These are phyloP conservation scores for Micractinium sp. DNA, from an alignment of 139 green algal genomes.

Conservation along the genomic window DNA sequence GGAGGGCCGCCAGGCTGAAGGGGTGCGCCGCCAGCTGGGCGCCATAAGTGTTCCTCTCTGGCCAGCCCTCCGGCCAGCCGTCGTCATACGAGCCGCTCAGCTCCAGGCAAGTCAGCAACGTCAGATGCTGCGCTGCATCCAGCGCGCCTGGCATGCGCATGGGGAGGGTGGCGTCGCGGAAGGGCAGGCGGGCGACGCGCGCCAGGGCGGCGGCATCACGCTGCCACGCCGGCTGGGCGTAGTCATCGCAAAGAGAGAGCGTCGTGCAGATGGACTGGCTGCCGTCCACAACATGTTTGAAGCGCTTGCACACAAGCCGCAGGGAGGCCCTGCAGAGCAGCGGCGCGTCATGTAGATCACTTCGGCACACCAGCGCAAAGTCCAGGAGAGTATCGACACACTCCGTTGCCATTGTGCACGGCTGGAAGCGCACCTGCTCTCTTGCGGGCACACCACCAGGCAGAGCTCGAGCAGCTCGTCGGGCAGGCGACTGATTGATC, in stretches of 20 bases:
- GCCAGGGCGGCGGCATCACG: background rate
- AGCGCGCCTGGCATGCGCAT: background rate
- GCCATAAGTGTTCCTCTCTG: too few relatives aligned
- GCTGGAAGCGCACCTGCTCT: background rate
- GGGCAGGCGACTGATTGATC: background rate
- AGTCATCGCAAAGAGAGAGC: background rate
- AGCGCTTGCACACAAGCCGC: background rate
- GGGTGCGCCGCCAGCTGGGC: background rate
- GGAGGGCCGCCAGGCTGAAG: background rate
- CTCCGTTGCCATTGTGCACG: background rate
- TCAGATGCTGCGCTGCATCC: background rate
- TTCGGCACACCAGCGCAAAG: background rate
- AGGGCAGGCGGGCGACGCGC: background rate
- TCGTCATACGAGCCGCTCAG: background rate
- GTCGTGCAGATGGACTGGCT: background rate
- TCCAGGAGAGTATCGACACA: background rate
- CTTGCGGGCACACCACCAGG: background rate
- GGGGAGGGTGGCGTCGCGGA: background rate
- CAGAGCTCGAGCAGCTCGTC: background rate
- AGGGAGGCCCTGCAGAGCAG: background rate
- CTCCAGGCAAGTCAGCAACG: background rate
- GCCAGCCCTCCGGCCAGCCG: background rate
- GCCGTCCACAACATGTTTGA: background rate
- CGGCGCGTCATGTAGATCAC: too few relatives aligned
- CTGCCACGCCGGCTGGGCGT: too few relatives aligned